Conservation (phyloP, 2,329 filamentous ascomycete genomes). For the Thelonectria blattea region DNA sequence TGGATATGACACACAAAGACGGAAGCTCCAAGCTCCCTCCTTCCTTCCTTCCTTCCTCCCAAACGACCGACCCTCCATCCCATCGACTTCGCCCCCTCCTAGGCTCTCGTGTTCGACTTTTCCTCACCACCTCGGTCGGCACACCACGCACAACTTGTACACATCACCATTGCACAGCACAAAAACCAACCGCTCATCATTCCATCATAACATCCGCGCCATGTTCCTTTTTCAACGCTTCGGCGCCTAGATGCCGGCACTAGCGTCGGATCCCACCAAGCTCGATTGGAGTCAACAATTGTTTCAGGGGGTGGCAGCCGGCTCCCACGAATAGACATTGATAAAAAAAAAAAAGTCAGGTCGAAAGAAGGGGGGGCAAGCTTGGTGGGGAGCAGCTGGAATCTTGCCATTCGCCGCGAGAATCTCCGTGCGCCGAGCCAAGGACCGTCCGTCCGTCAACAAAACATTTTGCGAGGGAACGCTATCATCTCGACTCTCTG, state of each 20-base stretch:
- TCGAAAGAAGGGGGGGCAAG: constrained; percentile 19
- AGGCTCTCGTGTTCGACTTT: constrained; percentile 32
- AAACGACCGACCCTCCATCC: constrained; percentile 20
- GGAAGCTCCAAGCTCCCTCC: not conserved
- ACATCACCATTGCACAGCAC: not conserved
- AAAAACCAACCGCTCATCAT: not conserved
- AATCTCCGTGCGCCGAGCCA: constrained; percentile 11
- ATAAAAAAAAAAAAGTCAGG: constrained; percentile 20
- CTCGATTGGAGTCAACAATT: constrained; percentile 30
- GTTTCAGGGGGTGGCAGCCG: constrained; percentile 37
- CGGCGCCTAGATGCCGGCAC: constrained; percentile 30
- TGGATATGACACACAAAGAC: no score
- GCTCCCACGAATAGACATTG: constrained; percentile 25
- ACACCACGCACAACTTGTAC: not conserved
- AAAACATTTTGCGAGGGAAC: constrained; percentile 19
- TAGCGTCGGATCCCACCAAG: constrained; percentile 28
- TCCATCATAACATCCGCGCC: constrained; percentile 10
- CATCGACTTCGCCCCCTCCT: constrained; percentile 30
- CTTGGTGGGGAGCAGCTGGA: constrained; percentile 31
- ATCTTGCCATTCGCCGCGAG: constrained; percentile 22
- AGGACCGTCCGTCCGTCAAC: constrained; percentile 19
- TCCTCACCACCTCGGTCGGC: constrained; percentile 5
- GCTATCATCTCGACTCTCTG: constrained; percentile 14
- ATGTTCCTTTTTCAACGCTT: constrained; percentile 16
- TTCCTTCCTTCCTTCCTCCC: not conserved